Percentiles rank a stretch among this genome's conserved stretches.
phyloP scores from a whole-genome alignment of 148 eudicot genomes.

The Vaccinium myrtillus region DNA sequence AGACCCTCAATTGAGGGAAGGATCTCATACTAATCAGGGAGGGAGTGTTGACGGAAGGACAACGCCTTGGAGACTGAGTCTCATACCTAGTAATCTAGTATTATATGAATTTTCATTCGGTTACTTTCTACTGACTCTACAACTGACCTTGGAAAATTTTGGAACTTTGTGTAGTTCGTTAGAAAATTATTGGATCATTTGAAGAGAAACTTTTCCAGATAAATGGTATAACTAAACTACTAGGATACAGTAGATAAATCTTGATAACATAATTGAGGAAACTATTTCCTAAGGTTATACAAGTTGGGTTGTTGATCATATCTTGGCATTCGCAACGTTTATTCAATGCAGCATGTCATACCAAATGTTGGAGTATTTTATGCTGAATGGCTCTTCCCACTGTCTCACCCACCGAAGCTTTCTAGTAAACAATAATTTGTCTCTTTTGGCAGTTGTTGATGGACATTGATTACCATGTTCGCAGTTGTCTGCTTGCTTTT shows the following conservation, averaged over 20 bases:
- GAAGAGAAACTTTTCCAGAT: neutral
- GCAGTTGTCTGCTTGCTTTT: neutral
- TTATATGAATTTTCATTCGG: neutral
- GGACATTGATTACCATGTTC: neutral
- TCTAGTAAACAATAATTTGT: neutral
- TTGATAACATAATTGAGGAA: neutral
- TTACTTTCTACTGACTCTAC: neutral
- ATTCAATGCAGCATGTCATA: neutral
- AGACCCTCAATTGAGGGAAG: neutral
- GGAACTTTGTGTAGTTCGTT: neutral
- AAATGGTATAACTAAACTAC: neutral
- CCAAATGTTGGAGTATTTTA: neutral
- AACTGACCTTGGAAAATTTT: neutral
- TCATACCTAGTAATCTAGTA: neutral
- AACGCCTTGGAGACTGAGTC: neutral
- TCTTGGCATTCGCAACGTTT: neutral
- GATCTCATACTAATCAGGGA: neutral
- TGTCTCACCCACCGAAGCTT: neutral
- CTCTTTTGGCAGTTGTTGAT: neutral
- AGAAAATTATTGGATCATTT: neutral
- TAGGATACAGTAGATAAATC: neutral
- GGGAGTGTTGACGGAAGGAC: neutral
- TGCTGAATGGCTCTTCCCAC: neutral
- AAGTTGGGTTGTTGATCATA: neutral
- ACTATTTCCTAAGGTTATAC: neutral